Conservation (phyloP, 2,329 filamentous ascomycete genomes). For the Scedosporium minutisporum region DNA sequence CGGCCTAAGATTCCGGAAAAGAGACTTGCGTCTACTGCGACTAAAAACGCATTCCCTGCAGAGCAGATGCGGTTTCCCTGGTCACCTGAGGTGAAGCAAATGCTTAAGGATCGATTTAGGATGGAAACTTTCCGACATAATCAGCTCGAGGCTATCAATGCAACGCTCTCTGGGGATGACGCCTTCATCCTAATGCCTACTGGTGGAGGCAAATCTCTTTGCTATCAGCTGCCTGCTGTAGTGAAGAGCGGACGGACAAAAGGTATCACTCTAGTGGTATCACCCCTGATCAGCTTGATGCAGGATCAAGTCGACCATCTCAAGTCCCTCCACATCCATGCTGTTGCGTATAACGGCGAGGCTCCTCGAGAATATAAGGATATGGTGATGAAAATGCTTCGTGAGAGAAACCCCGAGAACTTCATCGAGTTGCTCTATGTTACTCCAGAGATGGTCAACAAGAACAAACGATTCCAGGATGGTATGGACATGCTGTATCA, state of each 20-base stretch:
- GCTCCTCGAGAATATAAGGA: constrained; percentile 52
- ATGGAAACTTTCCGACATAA: constrained; percentile 82
- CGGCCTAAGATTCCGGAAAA: not conserved
- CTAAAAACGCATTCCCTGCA: constrained; percentile 30
- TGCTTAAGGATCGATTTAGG: constrained; percentile 74
- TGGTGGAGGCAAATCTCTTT: constrained; percentile 91
- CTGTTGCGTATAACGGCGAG: constrained; percentile 73
- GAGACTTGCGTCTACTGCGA: constrained; percentile 12
- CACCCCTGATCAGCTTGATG: constrained; percentile 90
- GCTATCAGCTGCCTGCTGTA: constrained; percentile 88
- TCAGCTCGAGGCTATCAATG: constrained; percentile 92
- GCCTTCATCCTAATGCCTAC: constrained; percentile 97
- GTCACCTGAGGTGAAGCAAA: constrained; percentile 75
- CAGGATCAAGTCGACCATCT: constrained; percentile 90
- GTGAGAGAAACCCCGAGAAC: constrained; percentile 57
- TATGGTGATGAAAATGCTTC: constrained; percentile 56
- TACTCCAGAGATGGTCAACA: constrained; percentile 92
- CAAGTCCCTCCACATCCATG: constrained; percentile 63
- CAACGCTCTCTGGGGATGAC: constrained; percentile 77
- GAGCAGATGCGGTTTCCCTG: constrained; percentile 61
- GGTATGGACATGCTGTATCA: constrained; percentile 59
- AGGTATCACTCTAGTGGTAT: constrained; percentile 91
- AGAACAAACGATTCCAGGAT: constrained; percentile 59
- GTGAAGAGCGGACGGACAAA: constrained; percentile 69
- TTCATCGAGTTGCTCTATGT: constrained; percentile 84